Evolutionary conservation across 179 eudicot genomes (phyloP), one percentile per base, ranked within the genome.

Genomic region (Nepenthes alata): DNA sequence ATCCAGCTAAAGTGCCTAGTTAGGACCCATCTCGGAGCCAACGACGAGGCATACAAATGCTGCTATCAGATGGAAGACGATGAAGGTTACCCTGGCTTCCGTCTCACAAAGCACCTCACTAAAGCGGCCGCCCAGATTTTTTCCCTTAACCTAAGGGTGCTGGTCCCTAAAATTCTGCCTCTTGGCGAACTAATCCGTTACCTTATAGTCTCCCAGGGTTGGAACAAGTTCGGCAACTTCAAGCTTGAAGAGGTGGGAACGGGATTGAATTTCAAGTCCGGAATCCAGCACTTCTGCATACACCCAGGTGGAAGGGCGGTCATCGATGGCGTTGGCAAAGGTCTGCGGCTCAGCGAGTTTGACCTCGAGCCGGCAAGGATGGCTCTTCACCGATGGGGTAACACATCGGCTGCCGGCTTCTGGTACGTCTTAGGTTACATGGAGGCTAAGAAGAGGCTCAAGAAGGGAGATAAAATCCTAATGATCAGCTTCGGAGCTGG

Each of bases 361-460:
- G 91, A 85, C 58, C 62, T 85, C 48, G 91, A 85, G 74, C 91
- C 91, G 4, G 75, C 91, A 5, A 70, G 79, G 63, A 85, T 85
- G 91, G 74, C 91, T 0, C 82, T 85, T 37, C 85, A 85, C 54
- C 65, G 91, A 36, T 85, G 85, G 70, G 91, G 91, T 2, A 85
- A 85, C 72, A 85, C 91, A 4, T 82, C 91, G 1, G 87, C 91
- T 0, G 77, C 91, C 14, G 82, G 95, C 1, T 72, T 89, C 36
- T 89, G 96, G 96, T 89, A 89, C 68, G 95, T 86, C 34, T 74
- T 89, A 54, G 90, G 95, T 6, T 89, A 89, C 60, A 89, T 86
- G 96, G 95, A 89, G 71, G 95, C 96, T 5, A 89, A 89, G 61
- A 81, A 70, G 78, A 82, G 96, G 72, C 78, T 89, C 52, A 89